phyloP scores from a whole-genome alignment of 768 basidiomycete species.

The Mycena maculata region DNA sequence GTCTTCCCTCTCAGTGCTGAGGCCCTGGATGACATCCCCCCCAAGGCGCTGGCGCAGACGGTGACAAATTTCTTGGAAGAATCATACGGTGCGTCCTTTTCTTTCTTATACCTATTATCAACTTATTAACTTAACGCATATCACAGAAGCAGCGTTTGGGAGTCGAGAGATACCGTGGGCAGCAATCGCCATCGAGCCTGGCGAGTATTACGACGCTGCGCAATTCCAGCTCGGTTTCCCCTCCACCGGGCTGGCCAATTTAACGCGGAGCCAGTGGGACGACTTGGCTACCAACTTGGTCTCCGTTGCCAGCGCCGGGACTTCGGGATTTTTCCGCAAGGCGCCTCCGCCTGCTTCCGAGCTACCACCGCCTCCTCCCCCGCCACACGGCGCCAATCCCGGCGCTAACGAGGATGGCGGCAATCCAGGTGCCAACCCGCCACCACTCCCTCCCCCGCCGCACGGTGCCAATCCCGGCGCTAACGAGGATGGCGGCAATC shows the following conservation, averaged over 20 bases:
- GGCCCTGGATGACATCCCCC: constrained; percentile 1
- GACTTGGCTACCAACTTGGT: not conserved
- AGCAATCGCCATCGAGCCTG: constrained; percentile 2
- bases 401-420: too few relatives aligned
- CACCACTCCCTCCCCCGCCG: too few relatives aligned
- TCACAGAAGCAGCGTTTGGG: constrained; percentile 16
- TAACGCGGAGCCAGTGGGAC: not conserved
- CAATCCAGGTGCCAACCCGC: too few relatives aligned
- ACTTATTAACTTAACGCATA: not conserved
- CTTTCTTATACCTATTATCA: not conserved
- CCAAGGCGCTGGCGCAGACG: not conserved
- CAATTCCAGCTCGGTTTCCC: not conserved
- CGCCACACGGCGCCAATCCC: too few relatives aligned
- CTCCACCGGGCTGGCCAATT: not conserved
- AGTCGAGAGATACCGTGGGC: constrained; percentile 1
- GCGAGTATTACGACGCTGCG: constrained; percentile 10
- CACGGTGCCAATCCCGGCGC: too few relatives aligned
- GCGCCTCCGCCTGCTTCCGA: too few relatives aligned
- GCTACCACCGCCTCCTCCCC: too few relatives aligned
- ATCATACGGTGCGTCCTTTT: not conserved
- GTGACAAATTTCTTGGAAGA: not conserved
- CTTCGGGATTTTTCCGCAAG: constrained; percentile 17
- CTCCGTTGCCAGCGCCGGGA: constrained; percentile 1
- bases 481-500: too few relatives aligned
- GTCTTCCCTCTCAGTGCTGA: not conserved